phyloP scores from a whole-genome alignment of 257 asterid genomes.

The Solanum paucissectum region DNA sequence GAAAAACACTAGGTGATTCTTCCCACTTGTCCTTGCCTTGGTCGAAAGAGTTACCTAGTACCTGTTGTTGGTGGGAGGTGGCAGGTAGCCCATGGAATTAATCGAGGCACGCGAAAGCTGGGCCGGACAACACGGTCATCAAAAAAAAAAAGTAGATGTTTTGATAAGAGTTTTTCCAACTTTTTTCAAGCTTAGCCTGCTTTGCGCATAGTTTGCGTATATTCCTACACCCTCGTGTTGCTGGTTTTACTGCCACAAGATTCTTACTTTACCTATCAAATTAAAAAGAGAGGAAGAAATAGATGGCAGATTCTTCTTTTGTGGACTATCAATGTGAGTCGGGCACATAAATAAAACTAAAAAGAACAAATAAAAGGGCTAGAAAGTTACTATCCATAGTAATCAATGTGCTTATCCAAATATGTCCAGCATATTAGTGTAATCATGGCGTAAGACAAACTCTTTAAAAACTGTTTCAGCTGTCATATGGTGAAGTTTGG shows the following conservation, averaged over 20 bases:
- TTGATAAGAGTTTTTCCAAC: neutral
- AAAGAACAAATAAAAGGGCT: neutral
- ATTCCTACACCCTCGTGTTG: neutral
- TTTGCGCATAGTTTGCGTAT: neutral
- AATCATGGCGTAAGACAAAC: neutral
- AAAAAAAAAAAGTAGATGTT: neutral
- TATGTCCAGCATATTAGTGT: neutral
- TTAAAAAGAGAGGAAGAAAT: neutral
- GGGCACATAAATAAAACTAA: neutral
- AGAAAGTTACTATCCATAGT: neutral
- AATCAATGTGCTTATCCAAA: neutral
- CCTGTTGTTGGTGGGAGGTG: neutral
- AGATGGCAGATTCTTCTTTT: neutral
- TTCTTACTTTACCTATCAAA: neutral
- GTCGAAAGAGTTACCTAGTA: neutral
- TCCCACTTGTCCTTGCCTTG: neutral
- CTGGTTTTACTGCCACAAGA: neutral
- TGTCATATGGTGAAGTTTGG: neutral
- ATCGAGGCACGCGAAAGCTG: neutral
- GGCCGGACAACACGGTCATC: neutral
- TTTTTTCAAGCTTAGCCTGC: neutral
- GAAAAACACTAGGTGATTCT: neutral
- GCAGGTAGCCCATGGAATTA: neutral
- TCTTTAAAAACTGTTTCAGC: neutral
- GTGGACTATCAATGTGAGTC: neutral